Evolutionary conservation across 1,139 yeast genomes (phyloP).

Genomic region (Torulaspora globosa): DNA sequence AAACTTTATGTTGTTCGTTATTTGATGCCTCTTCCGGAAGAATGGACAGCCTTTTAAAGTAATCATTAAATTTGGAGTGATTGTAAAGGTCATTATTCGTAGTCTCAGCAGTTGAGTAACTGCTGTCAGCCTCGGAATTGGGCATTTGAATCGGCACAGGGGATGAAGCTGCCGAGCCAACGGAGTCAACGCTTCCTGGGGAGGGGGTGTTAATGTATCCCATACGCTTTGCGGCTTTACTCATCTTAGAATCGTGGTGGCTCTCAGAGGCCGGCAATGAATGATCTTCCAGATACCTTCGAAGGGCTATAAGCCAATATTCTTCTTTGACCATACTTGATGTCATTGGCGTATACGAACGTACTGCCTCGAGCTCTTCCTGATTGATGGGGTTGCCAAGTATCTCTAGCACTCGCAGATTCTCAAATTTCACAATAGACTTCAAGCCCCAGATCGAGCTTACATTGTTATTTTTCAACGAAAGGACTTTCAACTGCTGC

Average conservation of each 20-base stretch:
- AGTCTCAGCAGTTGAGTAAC: slow-evolving; percentile 10
- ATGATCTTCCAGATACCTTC: slow-evolving; percentile 29
- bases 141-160: slow-evolving; percentile 13
- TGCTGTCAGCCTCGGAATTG: slow-evolving; percentile 11
- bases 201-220: slow-evolving; percentile 57
- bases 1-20: slow-evolving; percentile 25
- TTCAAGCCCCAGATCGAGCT: slow-evolving; percentile 55
- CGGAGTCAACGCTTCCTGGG: slow-evolving; percentile 20
- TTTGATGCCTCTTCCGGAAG: slow-evolving; percentile 48
- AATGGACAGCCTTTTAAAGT: slow-evolving; percentile 66
- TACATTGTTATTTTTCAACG: slow-evolving; percentile 60
- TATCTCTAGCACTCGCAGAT: slow-evolving; percentile 60
- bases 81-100: slow-evolving; percentile 25
- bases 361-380: slow-evolving; percentile 56
- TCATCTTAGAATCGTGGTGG: slow-evolving; percentile 20
- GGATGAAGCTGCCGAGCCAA: slow-evolving; percentile 14
- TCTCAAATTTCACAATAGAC: slow-evolving; percentile 50
- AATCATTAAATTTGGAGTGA: slow-evolving; percentile 53
- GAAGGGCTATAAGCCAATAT: slow-evolving; percentile 34
- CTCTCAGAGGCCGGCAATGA: slow-evolving; percentile 16
- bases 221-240: slow-evolving; percentile 66
- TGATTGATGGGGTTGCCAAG: slow-evolving; percentile 63
- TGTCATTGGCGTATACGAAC: slow-evolving; percentile 37
- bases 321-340: slow-evolving; percentile 28
- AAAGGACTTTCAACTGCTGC: slow-evolving; percentile 50